These are phyloP conservation scores for Microdochium bolleyi DNA, from an alignment of 2,329 filamentous ascomycete genomes.

Conservation along the genomic window DNA sequence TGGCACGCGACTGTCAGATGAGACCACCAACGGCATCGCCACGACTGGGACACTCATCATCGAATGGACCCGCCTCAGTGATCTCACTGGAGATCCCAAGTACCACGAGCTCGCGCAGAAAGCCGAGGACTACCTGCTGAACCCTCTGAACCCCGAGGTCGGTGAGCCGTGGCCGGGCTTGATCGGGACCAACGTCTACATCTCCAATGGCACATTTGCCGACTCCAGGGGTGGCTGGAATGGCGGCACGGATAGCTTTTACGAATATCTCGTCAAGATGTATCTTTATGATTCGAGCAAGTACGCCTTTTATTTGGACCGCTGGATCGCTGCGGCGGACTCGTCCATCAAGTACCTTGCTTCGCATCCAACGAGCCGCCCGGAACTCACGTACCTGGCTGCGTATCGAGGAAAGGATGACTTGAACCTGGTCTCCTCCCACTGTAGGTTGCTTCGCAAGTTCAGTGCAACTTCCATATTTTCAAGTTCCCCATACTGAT, in stretches of 20 bases:
- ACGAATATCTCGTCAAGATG: conserved; percentile 91
- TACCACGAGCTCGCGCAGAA: conserved; percentile 62
- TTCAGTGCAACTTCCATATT: neutral
- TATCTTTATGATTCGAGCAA: conserved; percentile 65
- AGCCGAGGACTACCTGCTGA: conserved; percentile 62
- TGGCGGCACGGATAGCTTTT: conserved; percentile 72
- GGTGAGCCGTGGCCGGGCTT: conserved; percentile 72
- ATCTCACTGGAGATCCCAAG: conserved; percentile 58
- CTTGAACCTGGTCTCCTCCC: conserved; percentile 36
- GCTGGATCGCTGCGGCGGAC: conserved; percentile 69
- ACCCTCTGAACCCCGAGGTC: conserved; percentile 47
- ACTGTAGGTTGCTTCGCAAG: conserved; percentile 34
- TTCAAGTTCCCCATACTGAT: neutral
- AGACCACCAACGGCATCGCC: conserved; percentile 61
- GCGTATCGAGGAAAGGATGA: conserved; percentile 38
- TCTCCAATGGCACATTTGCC: conserved; percentile 57
- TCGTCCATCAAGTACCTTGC: conserved; percentile 65
- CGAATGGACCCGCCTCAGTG: conserved; percentile 76
- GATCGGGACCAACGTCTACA: conserved; percentile 58
- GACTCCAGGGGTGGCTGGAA: conserved; percentile 68
- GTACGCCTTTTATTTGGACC: conserved; percentile 60
- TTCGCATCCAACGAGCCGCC: conserved; percentile 56
- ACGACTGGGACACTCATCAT: conserved; percentile 71
- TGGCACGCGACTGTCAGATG: conserved; percentile 33
- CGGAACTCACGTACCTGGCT: conserved; percentile 66